Percentiles rank a stretch among this genome's conserved stretches.
These are phyloP conservation scores for Astragalus membranaceus DNA, from an alignment of 306 rosid genomes.

Conservation along the genomic window DNA sequence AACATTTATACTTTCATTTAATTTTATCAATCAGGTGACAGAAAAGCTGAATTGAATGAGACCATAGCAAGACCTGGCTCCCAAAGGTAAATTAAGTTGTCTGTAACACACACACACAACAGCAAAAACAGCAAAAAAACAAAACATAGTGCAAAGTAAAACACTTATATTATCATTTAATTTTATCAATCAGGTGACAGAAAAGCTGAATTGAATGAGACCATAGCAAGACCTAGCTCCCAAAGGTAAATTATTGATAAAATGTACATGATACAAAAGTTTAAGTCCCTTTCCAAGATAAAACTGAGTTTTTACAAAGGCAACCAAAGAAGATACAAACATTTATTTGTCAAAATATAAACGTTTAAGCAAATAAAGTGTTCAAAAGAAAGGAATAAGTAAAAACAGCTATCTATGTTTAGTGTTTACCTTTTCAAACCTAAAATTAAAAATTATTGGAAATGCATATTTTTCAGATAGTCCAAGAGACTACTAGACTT, in stretches of 20 bases:
- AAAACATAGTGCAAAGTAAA: background rate
- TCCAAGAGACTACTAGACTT: background rate
- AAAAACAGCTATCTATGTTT: background rate
- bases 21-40: background rate
- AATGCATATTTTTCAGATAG: background rate
- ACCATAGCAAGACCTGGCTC: background rate
- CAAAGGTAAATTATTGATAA: background rate
- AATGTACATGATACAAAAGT: no score
- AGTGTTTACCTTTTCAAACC: background rate
- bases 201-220: background rate
- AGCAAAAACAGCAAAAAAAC: no score
- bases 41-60: background rate
- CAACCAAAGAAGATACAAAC: background rate
- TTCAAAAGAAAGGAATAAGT: background rate
- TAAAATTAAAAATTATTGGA: background rate
- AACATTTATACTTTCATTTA: background rate
- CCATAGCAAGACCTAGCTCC: background rate
- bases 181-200: background rate
- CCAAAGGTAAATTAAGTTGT: background rate
- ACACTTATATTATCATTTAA: background rate
- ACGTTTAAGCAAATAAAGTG: background rate
- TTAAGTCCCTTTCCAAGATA: background rate
- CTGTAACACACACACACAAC: no score
- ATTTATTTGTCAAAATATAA: constrained; percentile 6
- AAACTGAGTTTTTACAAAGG: background rate